These are phyloP conservation scores for Sporothrix protearum DNA, from an alignment of 2,329 filamentous ascomycete species.

Conservation along the genomic window DNA sequence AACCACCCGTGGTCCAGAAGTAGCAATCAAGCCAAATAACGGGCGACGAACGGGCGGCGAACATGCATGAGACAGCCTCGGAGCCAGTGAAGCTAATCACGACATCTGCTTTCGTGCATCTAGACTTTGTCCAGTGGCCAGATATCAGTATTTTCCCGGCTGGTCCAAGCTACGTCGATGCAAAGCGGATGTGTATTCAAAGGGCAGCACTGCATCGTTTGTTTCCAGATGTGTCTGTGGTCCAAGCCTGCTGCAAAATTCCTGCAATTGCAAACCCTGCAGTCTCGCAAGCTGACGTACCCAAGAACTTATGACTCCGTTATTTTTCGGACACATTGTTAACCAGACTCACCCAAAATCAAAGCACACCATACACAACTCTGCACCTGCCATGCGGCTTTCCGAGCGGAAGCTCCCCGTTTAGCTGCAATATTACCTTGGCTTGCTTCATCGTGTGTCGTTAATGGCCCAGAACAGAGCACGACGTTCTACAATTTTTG, in stretches of 20 bases:
- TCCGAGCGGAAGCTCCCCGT: neutral
- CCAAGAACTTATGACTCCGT: neutral
- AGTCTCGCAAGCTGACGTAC: neutral
- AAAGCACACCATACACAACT: neutral
- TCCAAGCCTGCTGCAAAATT: neutral
- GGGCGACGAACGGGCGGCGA: neutral
- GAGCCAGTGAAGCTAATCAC: conserved; percentile 5
- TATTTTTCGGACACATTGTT: neutral
- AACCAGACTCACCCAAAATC: neutral
- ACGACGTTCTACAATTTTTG: neutral
- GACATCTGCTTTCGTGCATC: conserved; percentile 4
- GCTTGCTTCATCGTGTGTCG: neutral
- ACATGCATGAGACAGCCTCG: neutral
- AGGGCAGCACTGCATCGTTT: neutral
- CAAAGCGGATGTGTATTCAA: neutral
- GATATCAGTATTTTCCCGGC: conserved; percentile 15
- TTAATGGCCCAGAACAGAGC: neutral
- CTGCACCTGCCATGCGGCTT: conserved; percentile 6
- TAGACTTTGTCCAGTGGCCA: conserved; percentile 2
- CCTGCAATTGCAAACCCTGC: neutral
- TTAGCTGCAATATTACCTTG: neutral
- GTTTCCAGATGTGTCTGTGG: neutral
- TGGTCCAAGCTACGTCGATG: conserved; percentile 7
- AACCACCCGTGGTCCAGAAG: conserved; percentile 2
- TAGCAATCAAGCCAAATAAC: neutral